A percentile compares a stretch with the other conserved stretches of the same genome.
Conservation (phyloP, 768 basidiomycete species). For the Cystobasidium ongulense region DNA sequence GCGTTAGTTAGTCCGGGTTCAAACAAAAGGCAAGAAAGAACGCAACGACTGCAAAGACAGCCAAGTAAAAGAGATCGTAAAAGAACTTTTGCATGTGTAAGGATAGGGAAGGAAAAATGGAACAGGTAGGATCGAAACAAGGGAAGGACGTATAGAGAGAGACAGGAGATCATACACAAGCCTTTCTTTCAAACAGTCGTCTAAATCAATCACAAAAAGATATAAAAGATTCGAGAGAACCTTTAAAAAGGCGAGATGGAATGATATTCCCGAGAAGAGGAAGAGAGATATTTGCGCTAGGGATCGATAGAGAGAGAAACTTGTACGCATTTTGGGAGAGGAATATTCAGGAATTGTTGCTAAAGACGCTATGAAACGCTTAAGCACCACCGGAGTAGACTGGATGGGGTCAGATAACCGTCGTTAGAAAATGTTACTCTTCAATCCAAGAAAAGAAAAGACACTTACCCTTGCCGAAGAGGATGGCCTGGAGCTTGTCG, state of each 20-base stretch:
- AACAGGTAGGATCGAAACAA: not conserved
- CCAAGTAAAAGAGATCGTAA: too few species aligned
- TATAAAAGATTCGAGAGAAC: too few species aligned
- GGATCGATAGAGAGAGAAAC: not conserved
- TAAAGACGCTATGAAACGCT: not conserved
- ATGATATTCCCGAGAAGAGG: too few species aligned
- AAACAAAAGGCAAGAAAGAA: too few species aligned
- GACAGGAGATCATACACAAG: not conserved
- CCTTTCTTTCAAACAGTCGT: not conserved
- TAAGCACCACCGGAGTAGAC: constrained; percentile 62
- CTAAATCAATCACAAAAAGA: not conserved
- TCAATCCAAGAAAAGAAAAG: constrained; percentile 6
- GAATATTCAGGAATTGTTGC: not conserved
- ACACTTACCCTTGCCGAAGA: constrained; percentile 24
- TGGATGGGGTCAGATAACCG: too few species aligned
- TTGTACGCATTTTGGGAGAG: not conserved
- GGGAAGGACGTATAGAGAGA: not conserved
- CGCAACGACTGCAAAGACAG: too few species aligned
- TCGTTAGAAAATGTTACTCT: not conserved
- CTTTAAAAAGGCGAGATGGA: too few species aligned
- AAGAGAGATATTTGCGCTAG: not conserved
- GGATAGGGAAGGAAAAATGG: not conserved
- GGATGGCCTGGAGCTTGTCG: constrained; percentile 86
- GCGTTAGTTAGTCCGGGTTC: too few species aligned
- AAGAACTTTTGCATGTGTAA: not conserved